phyloP scores from a whole-genome alignment of 305 asterid species.

The Galium porrigens region DNA sequence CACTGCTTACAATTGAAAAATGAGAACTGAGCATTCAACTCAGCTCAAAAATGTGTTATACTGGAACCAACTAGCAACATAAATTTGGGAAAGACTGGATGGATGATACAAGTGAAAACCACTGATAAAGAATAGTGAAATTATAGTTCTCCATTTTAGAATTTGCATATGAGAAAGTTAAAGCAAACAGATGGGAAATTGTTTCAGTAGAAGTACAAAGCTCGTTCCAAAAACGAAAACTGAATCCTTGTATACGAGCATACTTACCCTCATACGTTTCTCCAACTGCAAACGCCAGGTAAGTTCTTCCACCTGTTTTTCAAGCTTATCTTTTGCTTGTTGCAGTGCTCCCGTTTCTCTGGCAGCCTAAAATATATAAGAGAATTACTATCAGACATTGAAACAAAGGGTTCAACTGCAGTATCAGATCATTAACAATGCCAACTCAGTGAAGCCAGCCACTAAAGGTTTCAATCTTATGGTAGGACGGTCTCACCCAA shows the following conservation, averaged over 20 bases:
- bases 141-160: neutral
- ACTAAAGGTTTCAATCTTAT: neutral
- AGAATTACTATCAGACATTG: conserved; percentile 13
- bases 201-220: neutral
- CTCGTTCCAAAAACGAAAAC: conserved; percentile 5
- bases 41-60: neutral
- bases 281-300: conserved; percentile 77
- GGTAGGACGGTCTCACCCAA: too few species aligned
- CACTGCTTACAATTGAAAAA: conserved; percentile 3
- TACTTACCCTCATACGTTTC: conserved; percentile 70
- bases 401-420: neutral
- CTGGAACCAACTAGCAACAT: neutral
- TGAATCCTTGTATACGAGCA: conserved; percentile 9
- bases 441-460: neutral
- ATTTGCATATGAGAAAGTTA: neutral
- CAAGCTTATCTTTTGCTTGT: conserved; percentile 90
- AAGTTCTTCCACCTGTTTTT: conserved; percentile 87
- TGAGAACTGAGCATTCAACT: conserved; percentile 1
- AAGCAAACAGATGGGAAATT: neutral
- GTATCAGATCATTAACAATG: neutral
- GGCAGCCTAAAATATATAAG: conserved; percentile 51
- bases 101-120: neutral
- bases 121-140: neutral
- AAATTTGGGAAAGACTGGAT: neutral
- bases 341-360: conserved; percentile 89